phyloP scores from a whole-genome alignment of 1,139 yeast genomes.

The Pichia sp. region DNA sequence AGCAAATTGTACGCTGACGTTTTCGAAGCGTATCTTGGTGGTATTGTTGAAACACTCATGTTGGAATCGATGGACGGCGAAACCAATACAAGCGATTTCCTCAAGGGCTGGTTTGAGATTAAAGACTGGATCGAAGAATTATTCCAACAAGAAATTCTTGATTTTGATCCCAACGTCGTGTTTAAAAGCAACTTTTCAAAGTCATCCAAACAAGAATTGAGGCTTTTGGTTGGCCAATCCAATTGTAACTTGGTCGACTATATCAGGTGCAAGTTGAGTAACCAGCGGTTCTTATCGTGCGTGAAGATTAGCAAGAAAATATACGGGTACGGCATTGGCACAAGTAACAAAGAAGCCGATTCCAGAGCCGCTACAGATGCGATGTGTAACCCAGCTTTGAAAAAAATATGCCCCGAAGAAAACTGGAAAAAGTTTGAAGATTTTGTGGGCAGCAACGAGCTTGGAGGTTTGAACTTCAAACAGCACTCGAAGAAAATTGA shows the following conservation, averaged over 20 bases:
- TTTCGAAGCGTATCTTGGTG: constrained; percentile 87
- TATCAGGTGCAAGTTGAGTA: constrained; percentile 39
- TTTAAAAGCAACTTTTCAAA: constrained; percentile 36
- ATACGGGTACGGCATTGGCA: constrained; percentile 52
- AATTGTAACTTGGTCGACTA: constrained; percentile 49
- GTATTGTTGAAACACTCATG: constrained; percentile 30
- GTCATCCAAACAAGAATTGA: constrained; percentile 67
- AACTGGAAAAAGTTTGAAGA: constrained; percentile 11
- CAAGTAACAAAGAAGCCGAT: constrained; percentile 59
- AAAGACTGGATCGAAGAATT: constrained; percentile 52
- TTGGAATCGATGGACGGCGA: constrained; percentile 13
- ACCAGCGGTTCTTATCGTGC: constrained; percentile 28
- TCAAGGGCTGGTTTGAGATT: constrained; percentile 36
- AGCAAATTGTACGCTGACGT: constrained; percentile 63
- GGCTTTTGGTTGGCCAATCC: constrained; percentile 73
- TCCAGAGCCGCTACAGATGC: constrained; percentile 65
- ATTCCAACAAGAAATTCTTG: constrained; percentile 32
- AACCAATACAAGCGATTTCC: constrained; percentile 37
- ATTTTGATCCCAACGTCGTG: constrained; percentile 33
- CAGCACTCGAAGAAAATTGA: constrained; percentile 5
- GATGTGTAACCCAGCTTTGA: constrained; percentile 34
- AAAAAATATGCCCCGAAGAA: constrained; percentile 10
- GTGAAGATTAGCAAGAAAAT: constrained; percentile 46
- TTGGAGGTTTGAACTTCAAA: constrained; percentile 10
- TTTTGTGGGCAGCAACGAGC: constrained; percentile 9